These are phyloP conservation scores for Lanmaoa pseudosensibilis DNA, from an alignment of 768 basidiomycete species.

Conservation along the genomic window DNA sequence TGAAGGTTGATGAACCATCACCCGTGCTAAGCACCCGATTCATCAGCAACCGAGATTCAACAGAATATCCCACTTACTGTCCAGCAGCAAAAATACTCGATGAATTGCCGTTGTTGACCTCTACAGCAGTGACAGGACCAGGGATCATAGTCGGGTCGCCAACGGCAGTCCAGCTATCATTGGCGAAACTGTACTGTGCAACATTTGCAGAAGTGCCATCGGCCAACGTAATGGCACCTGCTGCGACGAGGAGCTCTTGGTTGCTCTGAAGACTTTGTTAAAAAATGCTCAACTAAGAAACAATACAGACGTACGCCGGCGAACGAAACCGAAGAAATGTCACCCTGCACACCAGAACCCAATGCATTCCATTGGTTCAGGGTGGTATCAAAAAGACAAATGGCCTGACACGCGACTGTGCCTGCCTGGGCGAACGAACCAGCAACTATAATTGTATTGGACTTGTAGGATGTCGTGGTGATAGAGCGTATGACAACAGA, in stretches of 20 bases:
- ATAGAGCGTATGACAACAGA: slow-evolving; percentile 71
- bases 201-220: slow-evolving; percentile 69
- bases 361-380: slow-evolving; percentile 79
- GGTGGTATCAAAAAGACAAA: slow-evolving; percentile 72
- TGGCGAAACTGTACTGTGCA: slow-evolving; percentile 68
- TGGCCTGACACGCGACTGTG: slow-evolving; percentile 65
- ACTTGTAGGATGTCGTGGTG: slow-evolving; percentile 56
- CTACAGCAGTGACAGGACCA: slow-evolving; percentile 87
- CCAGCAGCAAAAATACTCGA: slow-evolving; percentile 92
- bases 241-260: slow-evolving; percentile 71
- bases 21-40: slow-evolving; percentile 38
- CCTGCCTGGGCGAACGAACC: slow-evolving; percentile 87
- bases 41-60: not conserved
- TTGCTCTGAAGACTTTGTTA: slow-evolving; percentile 46
- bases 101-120: slow-evolving; percentile 75
- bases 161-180: slow-evolving; percentile 71
- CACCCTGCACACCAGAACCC: slow-evolving; percentile 79
- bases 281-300: not conserved
- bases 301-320: slow-evolving; percentile 61
- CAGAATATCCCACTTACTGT: slow-evolving; percentile 48
- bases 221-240: slow-evolving; percentile 72
- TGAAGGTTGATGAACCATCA: slow-evolving; percentile 66
- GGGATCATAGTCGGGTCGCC: slow-evolving; percentile 65
- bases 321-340: slow-evolving; percentile 74
- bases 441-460: slow-evolving; percentile 71